Percentiles rank a stretch among this genome's conserved stretches.
These are phyloP conservation scores for Trichosporon coremiiforme DNA, from an alignment of 1,284 basidiomycete species.

Conservation along the genomic window DNA sequence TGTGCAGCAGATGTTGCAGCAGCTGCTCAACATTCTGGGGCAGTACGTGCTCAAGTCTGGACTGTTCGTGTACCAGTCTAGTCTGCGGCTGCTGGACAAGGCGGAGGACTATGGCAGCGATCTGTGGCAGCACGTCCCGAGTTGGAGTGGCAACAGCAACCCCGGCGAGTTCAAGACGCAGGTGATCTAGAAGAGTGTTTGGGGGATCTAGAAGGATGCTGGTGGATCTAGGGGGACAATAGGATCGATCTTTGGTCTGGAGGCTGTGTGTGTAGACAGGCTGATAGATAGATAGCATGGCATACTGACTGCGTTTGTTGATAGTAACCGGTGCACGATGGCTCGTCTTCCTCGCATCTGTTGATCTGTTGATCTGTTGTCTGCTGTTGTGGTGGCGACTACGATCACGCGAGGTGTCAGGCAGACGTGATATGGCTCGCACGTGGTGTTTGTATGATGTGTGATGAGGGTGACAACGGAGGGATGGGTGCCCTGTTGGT, in stretches of 20 bases:
- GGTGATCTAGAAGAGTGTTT: neutral
- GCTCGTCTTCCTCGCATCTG: too few relatives aligned
- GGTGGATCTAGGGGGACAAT: neutral
- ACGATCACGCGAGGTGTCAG: neutral
- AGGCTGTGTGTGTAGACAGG: neutral
- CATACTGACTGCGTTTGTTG: too few relatives aligned
- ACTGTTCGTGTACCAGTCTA: constrained; percentile 12
- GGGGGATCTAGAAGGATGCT: too few relatives aligned
- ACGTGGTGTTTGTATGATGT: constrained; percentile 7
- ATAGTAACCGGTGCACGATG: too few relatives aligned
- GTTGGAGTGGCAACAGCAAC: neutral
- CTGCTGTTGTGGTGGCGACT: too few relatives aligned
- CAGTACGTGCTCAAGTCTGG: constrained; percentile 16
- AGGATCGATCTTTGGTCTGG: neutral
- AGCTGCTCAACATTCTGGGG: neutral
- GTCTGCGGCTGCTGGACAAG: constrained; percentile 6
- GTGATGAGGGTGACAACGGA: neutral
- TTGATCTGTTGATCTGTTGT: too few relatives aligned
- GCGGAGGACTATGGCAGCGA: neutral
- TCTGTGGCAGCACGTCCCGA: neutral
- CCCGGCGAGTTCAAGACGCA: constrained; percentile 16
- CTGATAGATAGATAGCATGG: neutral
- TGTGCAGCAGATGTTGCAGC: constrained; percentile 7
- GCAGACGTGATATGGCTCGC: neutral
- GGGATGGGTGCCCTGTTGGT: neutral